Base-by-base conservation (phyloP, 2,329 filamentous ascomycete genomes). In the Exophiala aquamarina region DNA sequence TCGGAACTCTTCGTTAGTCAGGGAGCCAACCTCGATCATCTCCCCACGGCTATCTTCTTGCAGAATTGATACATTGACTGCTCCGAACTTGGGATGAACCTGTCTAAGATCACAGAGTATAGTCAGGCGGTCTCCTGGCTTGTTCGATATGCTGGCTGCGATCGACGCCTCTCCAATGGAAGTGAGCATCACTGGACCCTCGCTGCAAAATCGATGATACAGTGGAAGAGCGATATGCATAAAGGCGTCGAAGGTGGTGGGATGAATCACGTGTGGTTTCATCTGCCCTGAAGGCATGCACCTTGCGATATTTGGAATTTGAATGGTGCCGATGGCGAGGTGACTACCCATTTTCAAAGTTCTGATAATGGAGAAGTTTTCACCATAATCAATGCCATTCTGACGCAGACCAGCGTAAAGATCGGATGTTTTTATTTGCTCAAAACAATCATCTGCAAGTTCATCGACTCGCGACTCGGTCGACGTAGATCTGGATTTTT, bases 231-330 rank as follows among this genome's bases (percentile, higher is more conserved):
- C 39, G 15, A 41, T 19, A 28, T 52, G 49, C 7, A 49, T 17
- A 4, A 49, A 32, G 3, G 54, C 45, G 28, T 57, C 54, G 7
- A 57, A 20, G 3, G 42, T 48, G 1, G 39, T 35, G 3, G 54
- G 54, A 35, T 57, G 54, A 6, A 56, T n/a, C 2, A 54, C 47
- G 36, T 54, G 35, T 21, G 44, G 44, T n/a, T 38, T 10, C 11
- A 38, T 17, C 13, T 38, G 9, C 11, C 35, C 35, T 8, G 13
- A 15, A 17, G 50, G 44, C 17, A 49, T 36, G 31, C 41, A 46
- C 21, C 26, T 17, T 6, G 15, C 20, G 13, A 46, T 41, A 41
- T 46, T 23, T 17, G 43, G 43, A n/a, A 46, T 28, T 26, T 29
- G 3, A 11, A 46, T 14, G 9, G 14, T 41, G 11, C 35, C 43